A percentile compares a stretch with the other conserved stretches of the same genome.
phyloP scores from a whole-genome alignment of 2,329 filamentous ascomycete genomes.

The Endoconidiophora laricicola region DNA sequence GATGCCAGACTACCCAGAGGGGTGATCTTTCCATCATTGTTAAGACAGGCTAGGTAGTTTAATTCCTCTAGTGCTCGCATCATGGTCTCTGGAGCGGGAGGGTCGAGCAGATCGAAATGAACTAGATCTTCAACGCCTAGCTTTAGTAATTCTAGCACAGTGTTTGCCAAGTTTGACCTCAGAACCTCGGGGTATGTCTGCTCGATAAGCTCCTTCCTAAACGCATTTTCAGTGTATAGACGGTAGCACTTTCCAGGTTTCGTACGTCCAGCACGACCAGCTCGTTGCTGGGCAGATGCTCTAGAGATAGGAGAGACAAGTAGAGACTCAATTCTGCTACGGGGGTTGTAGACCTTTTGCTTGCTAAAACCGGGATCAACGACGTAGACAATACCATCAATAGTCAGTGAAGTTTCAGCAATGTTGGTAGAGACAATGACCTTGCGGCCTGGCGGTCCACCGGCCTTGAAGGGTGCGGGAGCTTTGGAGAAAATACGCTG shows the following conservation, averaged over 20 bases:
- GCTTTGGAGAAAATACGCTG: conserved; percentile 90
- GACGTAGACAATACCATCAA: conserved; percentile 97
- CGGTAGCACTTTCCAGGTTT: conserved; percentile 97
- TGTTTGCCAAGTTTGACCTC: conserved; percentile 84
- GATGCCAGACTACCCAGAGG: conserved; percentile 72
- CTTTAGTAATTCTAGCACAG: conserved; percentile 92
- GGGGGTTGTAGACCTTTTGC: conserved; percentile 97
- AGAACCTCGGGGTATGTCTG: conserved; percentile 95
- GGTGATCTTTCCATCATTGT: conserved; percentile 91
- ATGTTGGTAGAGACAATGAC: conserved; percentile 94
- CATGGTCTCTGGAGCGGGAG: conserved; percentile 90
- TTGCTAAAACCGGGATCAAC: conserved; percentile 99
- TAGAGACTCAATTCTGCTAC: conserved; percentile 88
- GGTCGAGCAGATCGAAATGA: conserved; percentile 98
- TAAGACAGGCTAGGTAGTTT: conserved; percentile 90
- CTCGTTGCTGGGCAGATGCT: conserved; percentile 89
- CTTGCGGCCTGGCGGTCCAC: conserved; percentile 80
- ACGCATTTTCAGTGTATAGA: conserved; percentile 84
- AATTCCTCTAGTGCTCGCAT: conserved; percentile 96
- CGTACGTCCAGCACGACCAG: conserved; percentile 97
- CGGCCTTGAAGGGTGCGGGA: conserved; percentile 52
- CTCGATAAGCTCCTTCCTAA: conserved; percentile 95
- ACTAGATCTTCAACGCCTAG: conserved; percentile 89
- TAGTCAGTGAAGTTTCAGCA: conserved; percentile 91
- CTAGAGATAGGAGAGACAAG: conserved; percentile 97